Evolutionary conservation across 192 early-diverging fungal genomes (phyloP).

Genomic region (Backusella tarrabulga): DNA sequence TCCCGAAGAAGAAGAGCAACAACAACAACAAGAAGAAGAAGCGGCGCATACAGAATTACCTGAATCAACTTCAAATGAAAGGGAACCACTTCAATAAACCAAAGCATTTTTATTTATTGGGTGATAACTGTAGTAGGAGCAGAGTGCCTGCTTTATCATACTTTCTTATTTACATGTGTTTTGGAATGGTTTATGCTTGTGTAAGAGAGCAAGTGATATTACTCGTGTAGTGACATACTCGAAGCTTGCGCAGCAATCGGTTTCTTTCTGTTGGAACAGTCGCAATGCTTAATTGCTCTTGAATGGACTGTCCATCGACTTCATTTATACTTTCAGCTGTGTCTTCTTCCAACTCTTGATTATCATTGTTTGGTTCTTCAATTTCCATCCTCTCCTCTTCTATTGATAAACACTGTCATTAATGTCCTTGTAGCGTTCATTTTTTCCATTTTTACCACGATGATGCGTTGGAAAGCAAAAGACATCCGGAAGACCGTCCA

Average conservation of each 20-base stretch:
- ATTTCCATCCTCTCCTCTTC: too few species aligned
- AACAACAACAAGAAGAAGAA: not conserved
- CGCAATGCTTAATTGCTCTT: not conserved
- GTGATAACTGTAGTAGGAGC: too few species aligned
- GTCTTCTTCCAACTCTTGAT: not conserved
- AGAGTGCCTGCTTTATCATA: too few species aligned
- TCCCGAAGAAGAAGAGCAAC: slow-evolving; percentile 13
- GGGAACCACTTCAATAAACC: not conserved
- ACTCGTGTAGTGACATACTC: not conserved
- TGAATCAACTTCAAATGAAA: not conserved
- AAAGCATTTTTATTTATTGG: not conserved
- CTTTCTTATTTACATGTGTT: too few species aligned
- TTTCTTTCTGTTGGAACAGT: not conserved
- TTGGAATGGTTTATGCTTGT: not conserved
- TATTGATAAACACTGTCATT: too few species aligned
- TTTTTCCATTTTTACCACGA: not conserved
- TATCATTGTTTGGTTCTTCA: not conserved
- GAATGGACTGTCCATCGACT: not conserved
- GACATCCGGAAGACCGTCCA: not conserved
- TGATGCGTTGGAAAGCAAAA: not conserved
- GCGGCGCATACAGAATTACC: not conserved
- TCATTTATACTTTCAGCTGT: not conserved
- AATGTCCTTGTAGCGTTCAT: not conserved
- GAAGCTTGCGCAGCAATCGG: not conserved
- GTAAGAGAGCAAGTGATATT: not conserved